These are phyloP conservation scores for Simmondsia chinensis DNA, from an alignment of 148 eudicot species.

Conservation along the genomic window DNA sequence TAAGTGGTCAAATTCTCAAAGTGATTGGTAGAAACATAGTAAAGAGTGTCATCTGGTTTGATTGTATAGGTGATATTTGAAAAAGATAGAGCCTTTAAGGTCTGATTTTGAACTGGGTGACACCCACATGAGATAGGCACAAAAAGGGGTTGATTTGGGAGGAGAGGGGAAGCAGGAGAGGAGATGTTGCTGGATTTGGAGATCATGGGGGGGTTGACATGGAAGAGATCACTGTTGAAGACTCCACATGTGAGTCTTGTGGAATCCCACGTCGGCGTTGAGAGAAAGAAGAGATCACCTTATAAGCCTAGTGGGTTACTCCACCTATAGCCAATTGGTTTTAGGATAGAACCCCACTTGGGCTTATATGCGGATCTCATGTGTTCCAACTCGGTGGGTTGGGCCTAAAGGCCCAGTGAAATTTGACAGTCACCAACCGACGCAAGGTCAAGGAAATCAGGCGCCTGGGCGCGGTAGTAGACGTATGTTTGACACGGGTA, in stretches of 20 bases:
- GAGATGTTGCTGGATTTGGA: constrained; percentile 68
- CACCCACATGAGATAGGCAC: constrained; percentile 66
- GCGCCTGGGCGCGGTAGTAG: constrained; percentile 38
- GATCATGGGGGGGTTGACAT: constrained; percentile 51
- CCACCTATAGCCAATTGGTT: no score
- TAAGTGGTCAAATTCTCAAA: constrained; percentile 68
- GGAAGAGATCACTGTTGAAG: no score
- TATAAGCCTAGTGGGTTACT: no score
- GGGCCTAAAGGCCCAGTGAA: no score
- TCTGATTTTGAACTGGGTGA: constrained; percentile 20
- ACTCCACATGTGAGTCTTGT: no score
- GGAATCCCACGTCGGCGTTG: no score
- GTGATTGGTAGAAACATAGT: constrained; percentile 21
- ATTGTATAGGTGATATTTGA: constrained; percentile 36
- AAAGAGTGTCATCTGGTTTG: constrained; percentile 39
- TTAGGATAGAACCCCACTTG: no score
- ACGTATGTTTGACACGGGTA: constrained; percentile 68
- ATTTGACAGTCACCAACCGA: constrained; percentile 57
- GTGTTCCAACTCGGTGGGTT: no score
- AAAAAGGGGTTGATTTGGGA: constrained; percentile 46
- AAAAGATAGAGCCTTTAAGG: constrained; percentile 31
- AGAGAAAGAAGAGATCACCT: no score
- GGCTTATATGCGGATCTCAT: no score
- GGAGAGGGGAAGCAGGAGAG: constrained; percentile 27
- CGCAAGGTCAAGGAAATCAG: constrained; percentile 43